Conservation (phyloP, 176 grass and related monocot species). For the Cenchrus americanus region DNA sequence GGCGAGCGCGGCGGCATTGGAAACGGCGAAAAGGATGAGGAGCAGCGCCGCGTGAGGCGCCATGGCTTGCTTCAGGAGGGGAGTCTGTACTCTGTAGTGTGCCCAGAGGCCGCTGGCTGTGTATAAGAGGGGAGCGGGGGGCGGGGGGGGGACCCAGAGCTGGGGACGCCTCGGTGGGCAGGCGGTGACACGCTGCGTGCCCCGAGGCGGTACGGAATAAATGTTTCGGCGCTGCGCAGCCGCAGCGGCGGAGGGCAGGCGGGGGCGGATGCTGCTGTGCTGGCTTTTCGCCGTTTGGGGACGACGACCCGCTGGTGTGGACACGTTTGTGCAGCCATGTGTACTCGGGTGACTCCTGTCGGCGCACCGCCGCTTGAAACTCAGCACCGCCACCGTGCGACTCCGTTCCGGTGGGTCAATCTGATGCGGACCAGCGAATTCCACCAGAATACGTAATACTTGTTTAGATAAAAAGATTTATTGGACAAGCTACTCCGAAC, state of each 20-base stretch:
- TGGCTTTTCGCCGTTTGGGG: too few relatives aligned
- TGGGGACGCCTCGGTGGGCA: slow-evolving; percentile 36
- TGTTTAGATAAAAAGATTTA: too few relatives aligned
- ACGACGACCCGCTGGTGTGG: background rate
- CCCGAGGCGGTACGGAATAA: slow-evolving; percentile 40
- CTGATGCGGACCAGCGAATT: background rate
- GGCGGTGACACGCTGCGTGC: background rate
- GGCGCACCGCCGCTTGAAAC: background rate
- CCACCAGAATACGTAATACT: too few relatives aligned
- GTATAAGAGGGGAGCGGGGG: slow-evolving; percentile 39
- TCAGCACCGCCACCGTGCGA: background rate
- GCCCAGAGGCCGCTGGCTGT: background rate
- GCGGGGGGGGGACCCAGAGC: background rate
- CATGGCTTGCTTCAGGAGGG: slow-evolving; percentile 8
- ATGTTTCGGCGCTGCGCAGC: slow-evolving; percentile 24
- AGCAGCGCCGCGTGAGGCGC: slow-evolving; percentile 39
- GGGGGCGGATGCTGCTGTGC: too few relatives aligned
- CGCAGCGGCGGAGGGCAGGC: too few relatives aligned
- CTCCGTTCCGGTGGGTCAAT: background rate
- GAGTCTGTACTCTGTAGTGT: background rate
- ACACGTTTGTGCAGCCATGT: background rate
- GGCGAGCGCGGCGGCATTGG: slow-evolving; percentile 17
- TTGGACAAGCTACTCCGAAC: too few relatives aligned
- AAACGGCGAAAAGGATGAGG: slow-evolving; percentile 28
- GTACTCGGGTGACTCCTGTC: background rate